phyloP scores from a whole-genome alignment of 1,284 basidiomycete genomes.

The Wolfiporia cocos region DNA sequence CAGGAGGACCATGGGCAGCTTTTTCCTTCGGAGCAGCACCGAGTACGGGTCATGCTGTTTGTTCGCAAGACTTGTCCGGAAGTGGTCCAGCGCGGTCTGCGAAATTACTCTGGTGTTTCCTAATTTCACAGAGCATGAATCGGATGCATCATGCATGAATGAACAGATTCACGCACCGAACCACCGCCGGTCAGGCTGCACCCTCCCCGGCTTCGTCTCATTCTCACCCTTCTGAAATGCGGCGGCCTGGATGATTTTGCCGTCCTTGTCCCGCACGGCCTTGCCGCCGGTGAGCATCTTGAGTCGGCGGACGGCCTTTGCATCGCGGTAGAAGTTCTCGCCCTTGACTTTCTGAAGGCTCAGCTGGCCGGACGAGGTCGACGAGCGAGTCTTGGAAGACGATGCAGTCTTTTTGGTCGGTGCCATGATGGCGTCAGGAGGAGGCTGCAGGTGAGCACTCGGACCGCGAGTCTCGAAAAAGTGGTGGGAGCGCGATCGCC shows the following conservation, averaged over 20 bases:
- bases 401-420: constrained; percentile 35
- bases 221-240: constrained; percentile 90
- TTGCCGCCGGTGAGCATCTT: constrained; percentile 93
- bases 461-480: too few relatives aligned
- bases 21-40: constrained; percentile 86
- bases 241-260: constrained; percentile 88
- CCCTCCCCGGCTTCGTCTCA: constrained; percentile 82
- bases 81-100: constrained; percentile 93
- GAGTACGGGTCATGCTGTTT: constrained; percentile 93
- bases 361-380: constrained; percentile 38
- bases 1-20: constrained; percentile 90
- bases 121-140: constrained; percentile 24
- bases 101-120: constrained; percentile 98
- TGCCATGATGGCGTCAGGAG: constrained; percentile 40
- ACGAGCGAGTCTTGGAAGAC: constrained; percentile 44
- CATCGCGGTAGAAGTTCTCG: constrained; percentile 92
- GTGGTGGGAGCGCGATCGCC: too few relatives aligned
- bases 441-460: too few relatives aligned
- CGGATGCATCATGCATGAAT: background rate
- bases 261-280: constrained; percentile 82
- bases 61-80: constrained; percentile 77
- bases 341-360: constrained; percentile 76
- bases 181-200: constrained; percentile 92
- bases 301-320: constrained; percentile 74
- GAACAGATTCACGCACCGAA: constrained; percentile 67